These are phyloP conservation scores for Tanacetum coccineum DNA, from an alignment of 129 eudicot species.

Conservation along the genomic window DNA sequence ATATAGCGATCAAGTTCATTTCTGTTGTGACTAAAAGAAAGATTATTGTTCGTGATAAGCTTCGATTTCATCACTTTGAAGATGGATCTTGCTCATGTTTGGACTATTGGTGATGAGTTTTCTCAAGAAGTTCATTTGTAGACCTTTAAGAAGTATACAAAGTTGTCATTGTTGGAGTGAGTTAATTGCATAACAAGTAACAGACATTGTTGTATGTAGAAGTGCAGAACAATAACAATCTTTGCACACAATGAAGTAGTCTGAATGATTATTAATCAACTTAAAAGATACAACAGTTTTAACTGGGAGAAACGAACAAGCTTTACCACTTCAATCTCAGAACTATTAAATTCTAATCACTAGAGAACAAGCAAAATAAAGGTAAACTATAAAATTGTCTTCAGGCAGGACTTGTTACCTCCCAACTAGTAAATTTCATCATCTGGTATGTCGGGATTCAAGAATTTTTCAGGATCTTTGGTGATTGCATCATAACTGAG, in stretches of 20 bases:
- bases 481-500: conserved; percentile 48
- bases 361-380: conserved; percentile 15
- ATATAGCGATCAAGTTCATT: conserved; percentile 48
- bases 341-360: conserved; percentile 22
- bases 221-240: not conserved
- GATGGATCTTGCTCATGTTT: conserved; percentile 56
- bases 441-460: conserved; percentile 84
- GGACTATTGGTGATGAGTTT: conserved; percentile 49
- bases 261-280: conserved; percentile 22
- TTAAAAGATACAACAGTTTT: conserved; percentile 33
- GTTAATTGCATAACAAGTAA: not conserved
- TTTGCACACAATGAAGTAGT: conserved; percentile 1
- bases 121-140: not conserved
- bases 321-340: conserved; percentile 16
- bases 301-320: conserved; percentile 17
- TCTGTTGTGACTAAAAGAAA: conserved; percentile 39
- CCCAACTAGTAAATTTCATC: conserved; percentile 78
- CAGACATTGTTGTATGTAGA: not conserved
- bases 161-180: too few species aligned
- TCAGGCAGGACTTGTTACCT: not conserved
- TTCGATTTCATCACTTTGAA: conserved; percentile 66
- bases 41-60: conserved; percentile 64
- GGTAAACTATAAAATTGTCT: conserved; percentile 12
- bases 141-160: not conserved
- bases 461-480: conserved; percentile 54